Percentiles rank a stretch among this genome's conserved stretches.
Evolutionary conservation across 805 yeast genomes (phyloP).

Genomic region (Kodamaea fukazawae): DNA sequence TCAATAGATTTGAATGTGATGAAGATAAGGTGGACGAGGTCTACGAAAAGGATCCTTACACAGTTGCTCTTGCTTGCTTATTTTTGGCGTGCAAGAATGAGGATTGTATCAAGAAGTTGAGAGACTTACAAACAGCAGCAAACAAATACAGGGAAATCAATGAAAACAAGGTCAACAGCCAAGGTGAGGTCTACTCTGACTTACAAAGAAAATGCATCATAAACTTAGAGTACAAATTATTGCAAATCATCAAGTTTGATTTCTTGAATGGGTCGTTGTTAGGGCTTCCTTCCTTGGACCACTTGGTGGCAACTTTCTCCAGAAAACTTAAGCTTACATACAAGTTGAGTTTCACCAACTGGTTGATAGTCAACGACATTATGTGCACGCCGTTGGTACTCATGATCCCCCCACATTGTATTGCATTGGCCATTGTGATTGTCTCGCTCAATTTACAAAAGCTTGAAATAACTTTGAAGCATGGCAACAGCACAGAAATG

Average conservation of each 20-base stretch:
- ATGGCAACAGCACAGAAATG: slow-evolving; percentile 12
- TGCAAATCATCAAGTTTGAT: slow-evolving; percentile 79
- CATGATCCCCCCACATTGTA: slow-evolving; percentile 70
- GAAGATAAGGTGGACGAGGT: slow-evolving; percentile 28
- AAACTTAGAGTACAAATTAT: slow-evolving; percentile 62
- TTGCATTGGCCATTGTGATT: slow-evolving; percentile 66
- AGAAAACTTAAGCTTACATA: slow-evolving; percentile 48
- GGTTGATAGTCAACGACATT: slow-evolving; percentile 76
- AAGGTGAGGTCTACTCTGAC: slow-evolving; percentile 35
- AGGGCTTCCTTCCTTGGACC: slow-evolving; percentile 49
- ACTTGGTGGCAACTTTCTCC: slow-evolving; percentile 58
- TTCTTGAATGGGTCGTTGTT: slow-evolving; percentile 53
- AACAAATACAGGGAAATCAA: slow-evolving; percentile 39
- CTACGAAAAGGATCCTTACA: slow-evolving; percentile 43
- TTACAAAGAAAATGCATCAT: slow-evolving; percentile 55
- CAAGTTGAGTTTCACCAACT: slow-evolving; percentile 53
- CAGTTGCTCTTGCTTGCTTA: slow-evolving; percentile 67
- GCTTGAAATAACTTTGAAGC: slow-evolving; percentile 17
- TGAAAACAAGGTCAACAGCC: slow-evolving; percentile 29
- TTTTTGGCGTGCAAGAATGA: slow-evolving; percentile 75
- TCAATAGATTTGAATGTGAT: slow-evolving; percentile 52
- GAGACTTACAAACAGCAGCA: slow-evolving; percentile 56
- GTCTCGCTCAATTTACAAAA: slow-evolving; percentile 54
- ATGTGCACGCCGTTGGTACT: slow-evolving; percentile 66
- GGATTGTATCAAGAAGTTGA: slow-evolving; percentile 75